phyloP scores from a whole-genome alignment of 2,329 filamentous ascomycete species.

The Diaporthe caulivora region DNA sequence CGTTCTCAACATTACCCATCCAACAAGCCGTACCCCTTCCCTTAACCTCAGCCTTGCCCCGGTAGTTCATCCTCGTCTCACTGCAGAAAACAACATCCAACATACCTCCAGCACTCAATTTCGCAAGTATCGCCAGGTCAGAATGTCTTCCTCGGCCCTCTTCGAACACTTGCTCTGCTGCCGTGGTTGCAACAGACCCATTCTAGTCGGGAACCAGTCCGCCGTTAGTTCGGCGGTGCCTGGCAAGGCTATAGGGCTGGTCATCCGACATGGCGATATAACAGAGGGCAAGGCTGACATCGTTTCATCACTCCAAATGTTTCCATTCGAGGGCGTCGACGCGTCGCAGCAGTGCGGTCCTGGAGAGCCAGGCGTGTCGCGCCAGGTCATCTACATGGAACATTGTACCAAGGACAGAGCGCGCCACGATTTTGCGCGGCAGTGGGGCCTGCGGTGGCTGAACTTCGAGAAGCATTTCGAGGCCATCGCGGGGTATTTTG shows the following conservation, averaged over 20 bases:
- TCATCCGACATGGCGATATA: neutral
- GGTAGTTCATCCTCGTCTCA: too few species aligned
- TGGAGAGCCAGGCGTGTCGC: neutral
- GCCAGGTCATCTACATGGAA: conserved; percentile 11
- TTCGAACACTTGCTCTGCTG: conserved; percentile 15
- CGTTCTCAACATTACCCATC: too few species aligned
- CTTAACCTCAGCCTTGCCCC: too few species aligned
- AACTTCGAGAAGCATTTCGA: conserved; percentile 17
- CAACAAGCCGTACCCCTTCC: too few species aligned
- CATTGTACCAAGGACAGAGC: neutral
- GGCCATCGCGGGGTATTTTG: neutral
- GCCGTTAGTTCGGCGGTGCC: neutral
- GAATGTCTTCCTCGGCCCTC: neutral
- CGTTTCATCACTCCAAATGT: neutral
- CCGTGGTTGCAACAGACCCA: neutral
- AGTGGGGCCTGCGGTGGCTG: neutral
- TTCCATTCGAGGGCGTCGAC: neutral
- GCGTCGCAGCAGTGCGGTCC: neutral
- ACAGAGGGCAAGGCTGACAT: too few species aligned
- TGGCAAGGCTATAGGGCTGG: neutral
- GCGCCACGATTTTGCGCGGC: neutral
- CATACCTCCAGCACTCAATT: neutral
- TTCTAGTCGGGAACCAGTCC: neutral
- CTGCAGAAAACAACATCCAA: too few species aligned
- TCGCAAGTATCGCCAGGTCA: neutral